Evolutionary conservation across 805 yeast species (phyloP).

Genomic region (Candida boidinii): DNA sequence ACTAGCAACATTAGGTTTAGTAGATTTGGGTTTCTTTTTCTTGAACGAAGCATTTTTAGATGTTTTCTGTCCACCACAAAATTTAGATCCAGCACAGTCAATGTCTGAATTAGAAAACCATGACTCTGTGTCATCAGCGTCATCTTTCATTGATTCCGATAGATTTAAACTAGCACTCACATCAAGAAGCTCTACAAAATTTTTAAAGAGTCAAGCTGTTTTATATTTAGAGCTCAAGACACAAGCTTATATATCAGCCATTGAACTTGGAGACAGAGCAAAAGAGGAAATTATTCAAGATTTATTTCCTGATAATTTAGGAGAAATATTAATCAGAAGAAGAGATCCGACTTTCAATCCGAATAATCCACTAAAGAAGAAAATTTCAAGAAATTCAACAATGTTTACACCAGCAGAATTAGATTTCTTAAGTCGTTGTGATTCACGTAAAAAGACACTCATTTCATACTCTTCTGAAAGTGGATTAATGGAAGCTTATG

Average conservation of each 20-base stretch:
- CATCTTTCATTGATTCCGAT: constrained; percentile 2
- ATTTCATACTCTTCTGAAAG: constrained; percentile 36
- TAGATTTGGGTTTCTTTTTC: constrained; percentile 81
- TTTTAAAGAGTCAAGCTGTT: constrained; percentile 74
- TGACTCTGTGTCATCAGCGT: constrained; percentile 4
- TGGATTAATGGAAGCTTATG: constrained; percentile 61
- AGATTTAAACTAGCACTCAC: constrained; percentile 8
- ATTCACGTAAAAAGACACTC: constrained; percentile 57
- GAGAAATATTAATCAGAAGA: constrained; percentile 34
- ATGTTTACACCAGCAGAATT: constrained; percentile 63
- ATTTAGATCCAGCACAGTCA: constrained; percentile 35
- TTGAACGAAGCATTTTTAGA: constrained; percentile 79
- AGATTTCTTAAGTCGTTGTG: constrained; percentile 72
- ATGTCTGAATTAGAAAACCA: constrained; percentile 18
- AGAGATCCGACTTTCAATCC: constrained; percentile 23
- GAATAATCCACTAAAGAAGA: constrained; percentile 11
- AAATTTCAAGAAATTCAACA: constrained; percentile 20
- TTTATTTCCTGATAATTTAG: constrained; percentile 63
- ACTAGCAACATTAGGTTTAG: constrained; percentile 76
- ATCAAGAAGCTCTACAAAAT: constrained; percentile 20
- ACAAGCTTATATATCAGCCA: constrained; percentile 87
- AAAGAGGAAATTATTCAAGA: constrained; percentile 63
- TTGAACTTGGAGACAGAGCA: constrained; percentile 56
- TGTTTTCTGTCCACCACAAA: constrained; percentile 75
- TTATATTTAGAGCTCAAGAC: constrained; percentile 84